Conservation (phyloP, 768 basidiomycete species). For the Neoboletus brunneissimus region DNA sequence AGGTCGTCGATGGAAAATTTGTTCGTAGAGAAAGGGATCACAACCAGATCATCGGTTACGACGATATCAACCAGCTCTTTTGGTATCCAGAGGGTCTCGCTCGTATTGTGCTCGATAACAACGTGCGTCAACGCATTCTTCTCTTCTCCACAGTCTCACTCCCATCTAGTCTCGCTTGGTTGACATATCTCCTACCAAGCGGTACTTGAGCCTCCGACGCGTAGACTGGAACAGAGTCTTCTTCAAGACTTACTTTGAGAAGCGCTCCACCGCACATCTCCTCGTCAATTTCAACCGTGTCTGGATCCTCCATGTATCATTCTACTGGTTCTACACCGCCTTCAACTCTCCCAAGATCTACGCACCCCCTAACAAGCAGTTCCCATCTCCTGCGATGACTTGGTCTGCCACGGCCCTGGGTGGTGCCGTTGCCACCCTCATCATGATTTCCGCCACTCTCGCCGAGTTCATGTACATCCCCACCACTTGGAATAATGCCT, state of each 20-base stretch:
- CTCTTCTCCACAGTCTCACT: conserved; percentile 6
- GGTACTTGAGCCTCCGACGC: conserved; percentile 88
- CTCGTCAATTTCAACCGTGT: conserved; percentile 99
- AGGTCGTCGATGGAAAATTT: conserved; percentile 92
- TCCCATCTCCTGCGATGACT: conserved; percentile 83
- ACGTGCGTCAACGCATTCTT: conserved; percentile 45
- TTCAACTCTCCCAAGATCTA: conserved; percentile 95
- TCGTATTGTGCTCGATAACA: conserved; percentile 85
- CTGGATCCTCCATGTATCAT: conserved; percentile 92
- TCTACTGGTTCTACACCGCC: conserved; percentile 98
- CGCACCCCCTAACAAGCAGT: conserved; percentile 59
- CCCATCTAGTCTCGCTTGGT: conserved; percentile 75
- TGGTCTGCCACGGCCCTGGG: conserved; percentile 97
- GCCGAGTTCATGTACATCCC: conserved; percentile 97
- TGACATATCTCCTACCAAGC: conserved; percentile 86
- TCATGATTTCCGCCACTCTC: conserved; percentile 92
- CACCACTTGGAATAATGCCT: conserved; percentile 98
- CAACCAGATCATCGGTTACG: conserved; percentile 96
- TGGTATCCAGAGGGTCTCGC: conserved; percentile 99
- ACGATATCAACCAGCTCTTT: conserved; percentile 98
- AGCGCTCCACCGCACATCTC: conserved; percentile 88
- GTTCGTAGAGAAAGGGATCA: conserved; percentile 93
- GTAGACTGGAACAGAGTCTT: conserved; percentile 94
- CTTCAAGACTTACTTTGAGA: conserved; percentile 99
- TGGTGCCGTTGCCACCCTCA: conserved; percentile 86